Evolutionary conservation across 257 asterid genomes (phyloP).

Genomic region (Lycium ferocissimum): DNA sequence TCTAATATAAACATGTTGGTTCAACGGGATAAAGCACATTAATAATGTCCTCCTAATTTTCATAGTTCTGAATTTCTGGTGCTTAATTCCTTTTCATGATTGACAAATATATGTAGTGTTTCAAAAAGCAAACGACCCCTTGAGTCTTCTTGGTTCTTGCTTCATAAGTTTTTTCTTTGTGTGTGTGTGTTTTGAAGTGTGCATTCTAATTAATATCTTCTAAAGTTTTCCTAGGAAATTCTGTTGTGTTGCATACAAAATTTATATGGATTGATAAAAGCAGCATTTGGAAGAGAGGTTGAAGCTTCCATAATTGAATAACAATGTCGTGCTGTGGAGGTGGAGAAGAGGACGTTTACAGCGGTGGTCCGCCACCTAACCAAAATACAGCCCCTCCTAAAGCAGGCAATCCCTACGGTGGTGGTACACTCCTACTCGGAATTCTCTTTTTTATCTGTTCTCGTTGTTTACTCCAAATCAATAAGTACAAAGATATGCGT

Average conservation of each 20-base stretch:
- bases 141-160: not conserved
- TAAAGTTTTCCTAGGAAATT: not conserved
- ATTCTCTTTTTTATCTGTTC: not conserved
- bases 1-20: not conserved
- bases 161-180: not conserved
- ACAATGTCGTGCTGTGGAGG: slow-evolving; percentile 88
- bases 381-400: slow-evolving; percentile 68
- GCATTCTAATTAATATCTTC: not conserved
- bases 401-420: slow-evolving; percentile 65
- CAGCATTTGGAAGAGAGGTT: slow-evolving; percentile 27
- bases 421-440: slow-evolving; percentile 42
- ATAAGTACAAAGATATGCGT: not conserved
- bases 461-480: not conserved
- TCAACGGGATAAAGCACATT: not conserved
- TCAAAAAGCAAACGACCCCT: not conserved
- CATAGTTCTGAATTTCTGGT: not conserved
- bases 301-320: slow-evolving; percentile 25
- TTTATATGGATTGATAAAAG: not conserved
- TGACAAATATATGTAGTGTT: not conserved
- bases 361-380: slow-evolving; percentile 63
- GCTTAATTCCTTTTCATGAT: not conserved
- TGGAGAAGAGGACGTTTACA: slow-evolving; percentile 66
- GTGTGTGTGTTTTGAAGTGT: not conserved
- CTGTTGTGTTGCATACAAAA: not conserved
- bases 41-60: not conserved